Base-by-base conservation (phyloP, 306 rosid genomes). In the Oemleria cerasiformis region DNA sequence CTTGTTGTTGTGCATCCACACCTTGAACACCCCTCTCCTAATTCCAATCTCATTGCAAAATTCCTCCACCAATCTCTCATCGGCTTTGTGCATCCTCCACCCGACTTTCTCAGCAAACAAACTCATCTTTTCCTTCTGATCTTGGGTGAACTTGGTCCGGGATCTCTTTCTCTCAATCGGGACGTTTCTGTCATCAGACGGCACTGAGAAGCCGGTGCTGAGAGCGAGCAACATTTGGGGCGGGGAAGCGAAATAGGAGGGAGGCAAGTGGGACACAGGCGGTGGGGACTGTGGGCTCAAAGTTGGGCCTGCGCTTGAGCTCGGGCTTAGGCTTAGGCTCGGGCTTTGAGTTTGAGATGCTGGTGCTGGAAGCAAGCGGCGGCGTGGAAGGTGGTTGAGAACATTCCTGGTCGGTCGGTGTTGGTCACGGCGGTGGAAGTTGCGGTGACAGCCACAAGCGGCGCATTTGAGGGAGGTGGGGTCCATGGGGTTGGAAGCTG, bases 1-100 rank as follows among this genome's bases (percentile, higher is more conserved):
- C 87, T 92, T 92, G 83, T 92, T 92, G 53, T 92, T 92, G 76
- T 90, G 97, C 97, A 92, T 92, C 98, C 98, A 92, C 50, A 90
- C 93, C 77, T 86, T 92, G 79, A 90, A 85, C 10, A 88, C 96
- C 16, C 87, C 83, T 72, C 85, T 87, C 1, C 88, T 57, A 17
- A 92, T 87, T 45, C 93, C 93, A 30, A 92, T 40, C 54, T 90
- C 93, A 10, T 75, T 80, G 60, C 98, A 92, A 53, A 92, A 92
- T 12, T 88, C 84, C 63, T 86, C 87, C 15, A 90, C 88, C 53
- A 73, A 44, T 1, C 71, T 82, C 60, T 88, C 89, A 13, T 85
- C 91, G 20, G 86, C 73, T 58, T 78, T 90, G 13, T 82, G 86
- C 90, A 92, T 82, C 77, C 70, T 85, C 98, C 98, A 92, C 0